Percentiles rank a stretch among this genome's conserved stretches.
Evolutionary conservation across 2,329 filamentous ascomycete genomes (phyloP).

Genomic region (Phialophora verrucosa): DNA sequence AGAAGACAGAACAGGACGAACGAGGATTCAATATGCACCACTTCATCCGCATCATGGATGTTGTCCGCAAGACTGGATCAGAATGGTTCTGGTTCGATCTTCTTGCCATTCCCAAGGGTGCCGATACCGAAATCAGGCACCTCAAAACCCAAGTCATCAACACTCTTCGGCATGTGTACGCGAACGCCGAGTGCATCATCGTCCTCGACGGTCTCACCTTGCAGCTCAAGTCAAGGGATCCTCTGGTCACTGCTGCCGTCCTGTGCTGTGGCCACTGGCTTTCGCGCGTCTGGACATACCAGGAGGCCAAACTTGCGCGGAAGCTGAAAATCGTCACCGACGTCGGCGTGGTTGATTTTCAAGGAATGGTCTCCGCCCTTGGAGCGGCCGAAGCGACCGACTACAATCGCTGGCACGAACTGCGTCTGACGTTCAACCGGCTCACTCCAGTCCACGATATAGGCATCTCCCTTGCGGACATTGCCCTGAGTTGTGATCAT

Average conservation of each 20-base stretch:
- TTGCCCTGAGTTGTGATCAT: background rate
- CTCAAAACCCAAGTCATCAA: background rate
- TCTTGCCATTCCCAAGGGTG: background rate
- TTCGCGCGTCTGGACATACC: background rate
- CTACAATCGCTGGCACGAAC: background rate
- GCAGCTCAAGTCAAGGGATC: background rate
- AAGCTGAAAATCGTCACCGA: background rate
- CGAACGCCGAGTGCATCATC: background rate
- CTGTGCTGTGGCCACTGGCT: background rate
- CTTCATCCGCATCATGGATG: background rate
- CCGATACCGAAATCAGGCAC: background rate
- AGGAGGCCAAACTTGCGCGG: background rate
- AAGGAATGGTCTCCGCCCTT: background rate
- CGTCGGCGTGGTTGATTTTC: background rate
- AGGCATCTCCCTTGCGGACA: background rate
- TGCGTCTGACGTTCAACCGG: background rate
- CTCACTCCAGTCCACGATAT: background rate
- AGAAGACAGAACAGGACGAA: background rate
- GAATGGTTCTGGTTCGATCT: background rate
- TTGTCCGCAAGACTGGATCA: background rate
- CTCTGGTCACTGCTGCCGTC: background rate
- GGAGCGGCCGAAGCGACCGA: background rate
- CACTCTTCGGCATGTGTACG: background rate
- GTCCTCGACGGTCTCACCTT: background rate
- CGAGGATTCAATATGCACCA: background rate